Conservation (phyloP, 495 filamentous ascomycete genomes). For the Durotheca rogersii region DNA sequence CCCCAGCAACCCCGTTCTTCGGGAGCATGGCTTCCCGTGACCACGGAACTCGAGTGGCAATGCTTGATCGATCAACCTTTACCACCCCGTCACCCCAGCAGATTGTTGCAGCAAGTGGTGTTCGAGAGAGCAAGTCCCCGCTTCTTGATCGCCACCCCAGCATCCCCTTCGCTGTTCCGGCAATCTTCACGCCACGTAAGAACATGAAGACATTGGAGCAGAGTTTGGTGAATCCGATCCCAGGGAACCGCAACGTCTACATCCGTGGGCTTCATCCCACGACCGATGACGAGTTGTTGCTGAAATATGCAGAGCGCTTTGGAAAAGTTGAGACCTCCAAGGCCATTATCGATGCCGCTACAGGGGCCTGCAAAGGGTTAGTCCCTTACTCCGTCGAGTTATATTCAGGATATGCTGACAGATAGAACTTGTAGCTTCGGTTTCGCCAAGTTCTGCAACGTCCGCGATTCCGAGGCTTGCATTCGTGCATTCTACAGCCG, state of each 20-base stretch:
- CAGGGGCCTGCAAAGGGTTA: constrained; percentile 92
- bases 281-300: constrained; percentile 87
- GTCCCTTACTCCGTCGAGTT: constrained; percentile 21
- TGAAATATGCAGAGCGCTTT: constrained; percentile 79
- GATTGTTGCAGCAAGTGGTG: constrained; percentile 41
- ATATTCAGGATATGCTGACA: constrained; percentile 14
- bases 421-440: constrained; percentile 66
- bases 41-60: constrained; percentile 50
- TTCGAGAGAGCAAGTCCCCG: constrained; percentile 51
- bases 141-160: constrained; percentile 72
- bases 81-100: constrained; percentile 67
- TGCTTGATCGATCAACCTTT: constrained; percentile 62
- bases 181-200: constrained; percentile 71
- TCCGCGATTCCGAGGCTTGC: constrained; percentile 87
- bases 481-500: constrained; percentile 93
- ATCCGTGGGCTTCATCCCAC: constrained; percentile 92
- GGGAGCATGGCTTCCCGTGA: constrained; percentile 56
- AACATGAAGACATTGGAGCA: constrained; percentile 82
- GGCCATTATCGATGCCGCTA: constrained; percentile 91
- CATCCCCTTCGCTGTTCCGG: constrained; percentile 88
- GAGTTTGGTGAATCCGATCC: constrained; percentile 83
- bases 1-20: constrained; percentile 61
- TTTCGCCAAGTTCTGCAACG: constrained; percentile 89
- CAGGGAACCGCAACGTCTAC: constrained; percentile 90
- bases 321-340: constrained; percentile 91